Conservation (phyloP, 768 basidiomycete species). For the Jaapia argillacea region DNA sequence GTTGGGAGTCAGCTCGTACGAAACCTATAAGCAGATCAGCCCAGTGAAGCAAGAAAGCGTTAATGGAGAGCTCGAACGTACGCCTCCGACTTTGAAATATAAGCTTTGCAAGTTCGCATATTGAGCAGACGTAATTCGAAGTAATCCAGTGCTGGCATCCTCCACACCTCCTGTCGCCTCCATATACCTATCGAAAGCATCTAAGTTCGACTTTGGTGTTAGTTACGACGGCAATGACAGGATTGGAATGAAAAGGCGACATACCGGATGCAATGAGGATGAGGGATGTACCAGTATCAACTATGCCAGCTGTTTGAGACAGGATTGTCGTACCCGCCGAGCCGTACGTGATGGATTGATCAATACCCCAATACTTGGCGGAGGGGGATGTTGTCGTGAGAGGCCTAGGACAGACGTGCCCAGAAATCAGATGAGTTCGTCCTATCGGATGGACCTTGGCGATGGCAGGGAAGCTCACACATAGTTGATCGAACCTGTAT, state of each 20-base stretch:
- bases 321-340: slow-evolving; percentile 9
- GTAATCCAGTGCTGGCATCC: slow-evolving; percentile 20
- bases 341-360: slow-evolving; percentile 22
- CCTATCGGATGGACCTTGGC: background rate
- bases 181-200: slow-evolving; percentile 15
- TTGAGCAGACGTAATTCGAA: slow-evolving; percentile 16
- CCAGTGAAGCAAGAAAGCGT: background rate
- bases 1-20: slow-evolving; percentile 8
- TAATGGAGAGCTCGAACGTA: background rate
- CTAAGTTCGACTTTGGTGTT: slow-evolving; percentile 6
- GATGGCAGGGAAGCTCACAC: slow-evolving; percentile 22
- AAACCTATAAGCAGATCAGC: background rate
- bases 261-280: slow-evolving; percentile 14
- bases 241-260: background rate
- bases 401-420: slow-evolving; percentile 21
- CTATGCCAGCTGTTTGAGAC: slow-evolving; percentile 18
- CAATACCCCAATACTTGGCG: slow-evolving; percentile 19
- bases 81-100: slow-evolving; percentile 17
- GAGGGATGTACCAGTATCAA: slow-evolving; percentile 23
- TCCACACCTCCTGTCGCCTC: slow-evolving; percentile 16
- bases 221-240: slow-evolving; percentile 4
- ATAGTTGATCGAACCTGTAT: slow-evolving; percentile 32
- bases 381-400: slow-evolving; percentile 16
- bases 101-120: slow-evolving; percentile 16
- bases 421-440: background rate